Base-by-base conservation (phyloP, 2,329 filamentous ascomycete species). In the Leptographium wingfieldii region DNA sequence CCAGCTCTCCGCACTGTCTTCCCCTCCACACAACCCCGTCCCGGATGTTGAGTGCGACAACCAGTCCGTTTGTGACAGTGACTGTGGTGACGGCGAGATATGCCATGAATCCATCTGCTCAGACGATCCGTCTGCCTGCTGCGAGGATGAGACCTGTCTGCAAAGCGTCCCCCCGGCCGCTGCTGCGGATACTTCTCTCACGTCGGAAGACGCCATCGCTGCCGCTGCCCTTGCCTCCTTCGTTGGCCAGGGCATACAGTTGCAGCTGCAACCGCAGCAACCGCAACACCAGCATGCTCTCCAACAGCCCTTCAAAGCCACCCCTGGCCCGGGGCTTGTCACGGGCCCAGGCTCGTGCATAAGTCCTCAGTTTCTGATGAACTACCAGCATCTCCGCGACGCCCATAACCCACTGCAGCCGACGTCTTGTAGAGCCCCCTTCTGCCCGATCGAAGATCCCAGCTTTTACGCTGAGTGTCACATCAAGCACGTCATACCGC, bases 391-490 rank as follows among this genome's bases (percentile, higher is more conserved):
- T 33, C 48, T 66, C 10, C 59, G 57, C 27, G 58, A 65, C 27
- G 62, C 62, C 1, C 65, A 66, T 58, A 61, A 66, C 46, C 65
- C 65, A 1, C 38, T 61, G 2, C 60, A 64, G 46, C 64, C 64
- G 1, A 33, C 60, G 10, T 58, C 59, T 3, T 66, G 65, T 56
- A 63, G 40, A 3, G 63, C 59, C 3, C 29, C 61, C 0, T 22
- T 56, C 3, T 66, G 65, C 38, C 65, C 65, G 2, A 60, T 66
- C 4, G 60, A 66, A 1, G 64, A 65, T 25, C 65, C 65, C 27
- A 63, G 22, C 40, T 66, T 66, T 35, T 66, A 65, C 55, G 57
- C 64, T 16, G 57, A 65, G 40, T 66, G 65, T 57, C 64, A 64
- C n/a, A 54, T 66, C 14, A 59, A 55, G 14, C 61, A 65, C 35